phyloP scores from a whole-genome alignment of 1,284 basidiomycete species.

The Pulchroboletus neoregius region DNA sequence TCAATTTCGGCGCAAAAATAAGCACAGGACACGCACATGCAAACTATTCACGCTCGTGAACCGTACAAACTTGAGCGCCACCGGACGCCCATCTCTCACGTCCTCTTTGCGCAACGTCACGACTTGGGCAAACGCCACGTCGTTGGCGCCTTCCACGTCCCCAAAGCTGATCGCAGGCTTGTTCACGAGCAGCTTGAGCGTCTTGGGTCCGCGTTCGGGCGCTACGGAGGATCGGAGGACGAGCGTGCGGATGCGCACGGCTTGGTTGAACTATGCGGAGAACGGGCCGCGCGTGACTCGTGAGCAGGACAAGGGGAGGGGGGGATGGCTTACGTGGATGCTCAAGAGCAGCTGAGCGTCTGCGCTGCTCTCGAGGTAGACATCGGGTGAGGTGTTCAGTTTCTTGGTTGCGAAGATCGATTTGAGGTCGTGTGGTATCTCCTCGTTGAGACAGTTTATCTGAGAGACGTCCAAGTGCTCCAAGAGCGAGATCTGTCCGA shows the following conservation, averaged over 20 bases:
- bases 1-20: neutral
- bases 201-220: conserved; percentile 56
- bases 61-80: conserved; percentile 68
- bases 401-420: conserved; percentile 51
- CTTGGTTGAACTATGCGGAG: conserved; percentile 68
- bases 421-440: conserved; percentile 54
- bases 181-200: conserved; percentile 68
- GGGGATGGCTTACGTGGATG: conserved; percentile 49
- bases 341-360: conserved; percentile 77
- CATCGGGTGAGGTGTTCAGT: conserved; percentile 41
- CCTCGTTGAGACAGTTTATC: conserved; percentile 77
- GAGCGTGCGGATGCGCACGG: conserved; percentile 71
- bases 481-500: conserved; percentile 51
- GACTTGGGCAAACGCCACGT: conserved; percentile 52
- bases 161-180: conserved; percentile 63
- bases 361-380: conserved; percentile 70
- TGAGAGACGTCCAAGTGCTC: conserved; percentile 58
- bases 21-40: conserved; percentile 55
- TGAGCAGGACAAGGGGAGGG: no score
- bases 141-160: conserved; percentile 52
- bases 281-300: neutral
- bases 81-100: conserved; percentile 52
- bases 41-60: conserved; percentile 77
- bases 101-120: conserved; percentile 50
- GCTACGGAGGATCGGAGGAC: conserved; percentile 52